These are phyloP conservation scores for Calonectria montana DNA, from an alignment of 2,329 filamentous ascomycete species.

Conservation along the genomic window DNA sequence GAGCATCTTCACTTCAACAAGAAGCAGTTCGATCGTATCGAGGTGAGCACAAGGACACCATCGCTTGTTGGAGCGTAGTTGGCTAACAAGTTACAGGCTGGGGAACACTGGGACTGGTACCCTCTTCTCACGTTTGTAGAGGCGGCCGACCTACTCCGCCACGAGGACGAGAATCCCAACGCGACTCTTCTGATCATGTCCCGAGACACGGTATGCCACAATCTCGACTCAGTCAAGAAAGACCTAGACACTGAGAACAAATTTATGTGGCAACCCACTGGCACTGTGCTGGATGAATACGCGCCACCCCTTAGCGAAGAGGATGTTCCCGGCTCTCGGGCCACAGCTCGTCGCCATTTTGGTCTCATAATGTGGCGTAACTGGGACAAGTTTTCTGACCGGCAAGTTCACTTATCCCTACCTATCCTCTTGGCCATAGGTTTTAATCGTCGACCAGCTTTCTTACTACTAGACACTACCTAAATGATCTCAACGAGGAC, in stretches of 20 bases:
- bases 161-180: constrained; percentile 38
- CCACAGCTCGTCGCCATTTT: constrained; percentile 28
- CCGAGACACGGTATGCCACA: constrained; percentile 15
- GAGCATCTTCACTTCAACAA: neutral
- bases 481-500: neutral
- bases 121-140: constrained; percentile 22
- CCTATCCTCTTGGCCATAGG: neutral
- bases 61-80: neutral
- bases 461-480: constrained; percentile 13
- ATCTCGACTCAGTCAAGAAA: neutral
- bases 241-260: constrained; percentile 16
- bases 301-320: constrained; percentile 26
- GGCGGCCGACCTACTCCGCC: constrained; percentile 30
- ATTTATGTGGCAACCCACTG: neutral
- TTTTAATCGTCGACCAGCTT: constrained; percentile 7
- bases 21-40: constrained; percentile 32
- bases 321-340: neutral
- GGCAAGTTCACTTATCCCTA: constrained; percentile 15
- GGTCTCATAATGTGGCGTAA: constrained; percentile 39
- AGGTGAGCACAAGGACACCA: constrained; percentile 2
- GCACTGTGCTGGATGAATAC: constrained; percentile 30
- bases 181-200: constrained; percentile 39
- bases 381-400: constrained; percentile 39
- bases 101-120: constrained; percentile 26
- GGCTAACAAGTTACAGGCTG: constrained; percentile 28